phyloP scores from a whole-genome alignment of 805 yeast species.

The Candida xyloterini region DNA sequence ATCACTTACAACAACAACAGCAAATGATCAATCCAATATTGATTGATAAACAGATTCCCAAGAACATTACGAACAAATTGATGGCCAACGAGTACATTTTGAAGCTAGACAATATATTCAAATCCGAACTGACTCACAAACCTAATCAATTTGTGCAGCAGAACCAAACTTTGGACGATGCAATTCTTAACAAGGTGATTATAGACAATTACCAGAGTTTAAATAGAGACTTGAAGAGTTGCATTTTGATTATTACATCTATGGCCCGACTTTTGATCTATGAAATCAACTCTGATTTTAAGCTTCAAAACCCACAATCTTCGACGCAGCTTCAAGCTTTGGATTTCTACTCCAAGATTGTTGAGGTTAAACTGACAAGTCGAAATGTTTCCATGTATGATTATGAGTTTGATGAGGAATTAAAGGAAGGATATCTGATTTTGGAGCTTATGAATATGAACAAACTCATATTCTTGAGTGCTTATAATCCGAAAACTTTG shows the following conservation, averaged over 20 bases:
- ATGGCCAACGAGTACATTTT: conserved; percentile 32
- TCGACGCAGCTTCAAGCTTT: conserved; percentile 40
- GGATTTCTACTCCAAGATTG: conserved; percentile 33
- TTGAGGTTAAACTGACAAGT: conserved; percentile 45
- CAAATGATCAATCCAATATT: conserved; percentile 33
- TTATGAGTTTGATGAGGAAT: conserved; percentile 66
- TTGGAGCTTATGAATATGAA: conserved; percentile 58
- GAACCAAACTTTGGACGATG: conserved; percentile 33
- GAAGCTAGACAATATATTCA: conserved; percentile 32
- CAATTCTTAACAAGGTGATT: conserved; percentile 29
- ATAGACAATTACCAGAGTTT: conserved; percentile 30
- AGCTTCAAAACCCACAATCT: conserved; percentile 31
- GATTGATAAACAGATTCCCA: conserved; percentile 33
- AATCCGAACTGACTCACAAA: conserved; percentile 33
- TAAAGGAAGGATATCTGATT: conserved; percentile 58
- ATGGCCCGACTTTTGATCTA: conserved; percentile 35
- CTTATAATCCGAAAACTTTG: conserved; percentile 36
- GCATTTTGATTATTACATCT: conserved; percentile 35
- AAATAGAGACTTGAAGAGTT: conserved; percentile 31
- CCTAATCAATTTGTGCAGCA: conserved; percentile 27
- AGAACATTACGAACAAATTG: conserved; percentile 27
- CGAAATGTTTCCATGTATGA: conserved; percentile 71
- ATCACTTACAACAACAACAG: conserved; percentile 27
- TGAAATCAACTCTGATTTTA: conserved; percentile 32
- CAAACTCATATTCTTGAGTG: conserved; percentile 53